phyloP scores from a whole-genome alignment of 1,284 basidiomycete genomes.

The Sanghuangporus baumii region DNA sequence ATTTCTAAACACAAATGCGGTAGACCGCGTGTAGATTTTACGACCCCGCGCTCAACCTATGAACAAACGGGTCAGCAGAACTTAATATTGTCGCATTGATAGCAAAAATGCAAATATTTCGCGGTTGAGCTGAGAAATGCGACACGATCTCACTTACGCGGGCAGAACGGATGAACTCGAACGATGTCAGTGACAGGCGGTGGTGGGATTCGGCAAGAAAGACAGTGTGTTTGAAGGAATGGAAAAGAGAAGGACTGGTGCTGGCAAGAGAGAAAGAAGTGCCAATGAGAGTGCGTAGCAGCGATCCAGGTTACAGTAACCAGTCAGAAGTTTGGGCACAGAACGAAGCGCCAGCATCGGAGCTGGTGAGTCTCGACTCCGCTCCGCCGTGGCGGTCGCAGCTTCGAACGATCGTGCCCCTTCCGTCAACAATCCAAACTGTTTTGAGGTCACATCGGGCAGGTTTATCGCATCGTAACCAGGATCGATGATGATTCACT shows the following conservation, averaged over 20 bases:
- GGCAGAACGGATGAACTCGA: background rate
- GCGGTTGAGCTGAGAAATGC: background rate
- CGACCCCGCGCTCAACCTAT: conserved; percentile 11
- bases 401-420: conserved; percentile 1
- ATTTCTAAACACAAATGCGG: background rate
- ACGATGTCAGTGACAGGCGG: background rate
- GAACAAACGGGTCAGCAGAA: background rate
- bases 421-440: conserved; percentile 1
- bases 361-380: background rate
- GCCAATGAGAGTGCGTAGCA: background rate
- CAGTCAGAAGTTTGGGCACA: background rate
- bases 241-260: background rate
- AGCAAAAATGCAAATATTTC: background rate
- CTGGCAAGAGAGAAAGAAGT: background rate
- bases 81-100: background rate
- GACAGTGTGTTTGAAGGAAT: background rate
- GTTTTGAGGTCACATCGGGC: background rate
- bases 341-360: background rate
- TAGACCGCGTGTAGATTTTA: background rate
- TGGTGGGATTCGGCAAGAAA: background rate
- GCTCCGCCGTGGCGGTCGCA: background rate
- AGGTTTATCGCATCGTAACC: background rate
- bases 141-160: conserved; percentile 5
- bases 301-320: background rate
- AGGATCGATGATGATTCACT: conserved; percentile 1